A percentile compares a stretch with the other conserved stretches of the same genome.
phyloP scores from a whole-genome alignment of 148 eudicot species.

The Rhododendron henanense region DNA sequence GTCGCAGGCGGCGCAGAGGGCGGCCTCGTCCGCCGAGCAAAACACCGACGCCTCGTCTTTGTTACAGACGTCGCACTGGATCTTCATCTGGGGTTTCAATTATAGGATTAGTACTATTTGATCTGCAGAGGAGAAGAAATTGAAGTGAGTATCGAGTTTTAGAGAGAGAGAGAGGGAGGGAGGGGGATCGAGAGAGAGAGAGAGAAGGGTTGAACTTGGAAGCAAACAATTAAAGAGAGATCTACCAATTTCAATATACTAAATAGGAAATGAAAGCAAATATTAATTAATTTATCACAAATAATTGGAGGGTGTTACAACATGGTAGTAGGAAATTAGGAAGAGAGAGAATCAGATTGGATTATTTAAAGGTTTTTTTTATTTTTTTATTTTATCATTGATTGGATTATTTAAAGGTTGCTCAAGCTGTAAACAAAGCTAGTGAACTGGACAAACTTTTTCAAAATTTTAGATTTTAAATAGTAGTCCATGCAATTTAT shows the following conservation, averaged over 20 bases:
- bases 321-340: not conserved
- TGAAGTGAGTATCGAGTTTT: not conserved
- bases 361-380: not conserved
- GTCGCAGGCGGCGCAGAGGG: slow-evolving; percentile 49
- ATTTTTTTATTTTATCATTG: too few species aligned
- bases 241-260: not conserved
- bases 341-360: not conserved
- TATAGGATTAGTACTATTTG: not conserved
- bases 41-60: slow-evolving; percentile 36
- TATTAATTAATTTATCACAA: not conserved
- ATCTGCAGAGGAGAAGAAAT: not conserved
- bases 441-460: not conserved
- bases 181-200: not conserved
- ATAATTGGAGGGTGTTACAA: not conserved
- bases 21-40: slow-evolving; percentile 57
- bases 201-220: not conserved
- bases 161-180: not conserved
- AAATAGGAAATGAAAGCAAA: not conserved
- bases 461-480: not conserved
- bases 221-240: not conserved
- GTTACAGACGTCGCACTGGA: slow-evolving; percentile 48
- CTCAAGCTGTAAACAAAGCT: not conserved
- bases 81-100: slow-evolving; percentile 30
- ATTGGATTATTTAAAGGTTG: not conserved
- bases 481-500: too few species aligned